Evolutionary conservation across 768 basidiomycete species (phyloP), one percentile per base, ranked within the genome.

Genomic region (Termitomyces sp.): DNA sequence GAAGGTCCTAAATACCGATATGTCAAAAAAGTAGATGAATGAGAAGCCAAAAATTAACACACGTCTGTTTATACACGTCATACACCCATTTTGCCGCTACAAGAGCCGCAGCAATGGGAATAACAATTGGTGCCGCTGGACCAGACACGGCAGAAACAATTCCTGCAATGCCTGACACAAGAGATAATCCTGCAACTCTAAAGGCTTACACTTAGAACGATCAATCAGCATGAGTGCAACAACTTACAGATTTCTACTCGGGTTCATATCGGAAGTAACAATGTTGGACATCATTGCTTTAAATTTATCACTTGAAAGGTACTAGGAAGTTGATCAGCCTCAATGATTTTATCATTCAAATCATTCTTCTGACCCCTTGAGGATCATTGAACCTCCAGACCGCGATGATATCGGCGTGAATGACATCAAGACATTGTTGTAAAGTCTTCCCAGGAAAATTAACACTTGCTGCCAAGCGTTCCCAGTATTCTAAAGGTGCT

Each of bases 321-420:
- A 60, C 60, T 62, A 45, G 15, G 24, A 24, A 46, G 14, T n/a
- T 5, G 14, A 26, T 26, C 8, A 40, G 35, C 11, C n/a, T 19
- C 3, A 26, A 56, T 43, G 32, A 24, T 38, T n/a, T 7, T 19
- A 32, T 17, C 22, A 19, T 15, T n/a, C 8, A 26, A 26, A 5
- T 37, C 17, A 37, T 2, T 26, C 3, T 38, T 50, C 63, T 14
- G 21, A 62, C 66, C 22, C 48, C 54, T 1, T 64, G 35, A 3
- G 63, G 63, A 54, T 68, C 66, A n/a, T 61, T 38, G 48, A 68
- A 64, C 24, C 59, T 57, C 67, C 67, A 68, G 42, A 60, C 58
- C 15, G 51, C 40, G 38, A 64, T 52, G 34, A 67, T 67, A 26
- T 68, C 67, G 2, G 55, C 14, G 40, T 68, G 66, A 17, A 68